Base-by-base conservation (phyloP, 805 yeast species). In the Candida tallmaniae region DNA sequence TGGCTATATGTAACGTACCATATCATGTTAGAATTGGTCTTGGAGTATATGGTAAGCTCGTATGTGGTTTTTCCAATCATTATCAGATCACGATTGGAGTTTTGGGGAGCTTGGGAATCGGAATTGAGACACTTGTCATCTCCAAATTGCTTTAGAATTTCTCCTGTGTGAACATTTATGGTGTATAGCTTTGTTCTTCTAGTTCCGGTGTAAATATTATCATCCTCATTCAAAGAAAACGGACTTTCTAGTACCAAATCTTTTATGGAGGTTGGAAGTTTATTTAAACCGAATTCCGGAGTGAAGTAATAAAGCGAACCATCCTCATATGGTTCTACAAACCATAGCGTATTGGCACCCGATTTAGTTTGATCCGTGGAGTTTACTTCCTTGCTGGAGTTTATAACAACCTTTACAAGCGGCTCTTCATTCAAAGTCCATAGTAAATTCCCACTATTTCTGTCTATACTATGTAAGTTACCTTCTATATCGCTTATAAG, bases 1-100 rank as follows among this genome's bases (percentile, higher is more conserved):
- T 81, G 72, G 1, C 94, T 71, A 51, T 83, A 88, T 0, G 89
- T 79, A 12, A 93, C 84, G 49, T 87, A 84, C 93, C 96, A 89
- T 2, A 80, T 74, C 2, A 60, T 46, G 36, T 52, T 54, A 0
- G 80, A 62, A 40, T 77, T 76, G 40, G 76, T 72, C 46, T 73
- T 76, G 2, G 93, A 80, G 52, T 87, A 82, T n/a, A 93, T 90
- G 0, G 78, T 66, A 27, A 84, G 62, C 44, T 81, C 83, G 50
- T 80, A 84, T 0, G 78, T 77, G 0, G 89, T 79, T 53, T 76
- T 80, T 0, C 95, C 94, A 4, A 84, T 56, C 48, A 78, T 63
- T 4, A 83, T 62, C 4, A 68, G 57, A 14, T 32, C 38, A 6
- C 23, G 15, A 3, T 56, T 48, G 29, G 57, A 41, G 21, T 51